These are phyloP conservation scores for Achaetomium macrosporum DNA, from an alignment of 2,329 filamentous ascomycete genomes.

Conservation along the genomic window DNA sequence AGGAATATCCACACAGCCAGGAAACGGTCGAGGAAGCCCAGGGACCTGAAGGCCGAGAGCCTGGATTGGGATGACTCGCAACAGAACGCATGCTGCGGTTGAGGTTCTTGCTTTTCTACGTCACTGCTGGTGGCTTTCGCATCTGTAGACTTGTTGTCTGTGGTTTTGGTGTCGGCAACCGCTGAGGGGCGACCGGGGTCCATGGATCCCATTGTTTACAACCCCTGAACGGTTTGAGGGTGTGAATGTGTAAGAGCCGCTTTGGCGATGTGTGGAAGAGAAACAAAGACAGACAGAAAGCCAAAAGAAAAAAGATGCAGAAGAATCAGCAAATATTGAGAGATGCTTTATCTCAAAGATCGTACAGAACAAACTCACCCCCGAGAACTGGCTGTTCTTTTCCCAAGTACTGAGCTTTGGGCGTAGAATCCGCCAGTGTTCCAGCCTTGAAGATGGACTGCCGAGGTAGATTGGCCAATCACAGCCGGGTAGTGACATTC, in stretches of 20 bases:
- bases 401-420: no score
- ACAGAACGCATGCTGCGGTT: not conserved
- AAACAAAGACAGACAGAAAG: no score
- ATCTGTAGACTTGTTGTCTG: not conserved
- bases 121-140: not conserved
- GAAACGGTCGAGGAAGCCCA: conserved; percentile 57
- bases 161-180: not conserved
- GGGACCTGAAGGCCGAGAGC: conserved; percentile 44
- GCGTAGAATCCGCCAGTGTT: not conserved
- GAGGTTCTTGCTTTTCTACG: conserved; percentile 7
- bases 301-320: no score
- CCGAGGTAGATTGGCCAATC: conserved; percentile 14
- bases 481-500: conserved; percentile 17
- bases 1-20: conserved; percentile 70
- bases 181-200: not conserved
- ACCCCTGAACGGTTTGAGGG: not conserved
- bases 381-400: no score
- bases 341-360: no score
- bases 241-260: no score
- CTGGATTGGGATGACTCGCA: not conserved
- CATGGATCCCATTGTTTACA: conserved; percentile 10
- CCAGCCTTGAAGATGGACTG: conserved; percentile 14
- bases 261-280: no score
- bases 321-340: no score
- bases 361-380: no score